A percentile compares a stretch with the other conserved stretches of the same genome.
Conservation (phyloP, 164 flowering plant species). For the Litsea cubeba region DNA sequence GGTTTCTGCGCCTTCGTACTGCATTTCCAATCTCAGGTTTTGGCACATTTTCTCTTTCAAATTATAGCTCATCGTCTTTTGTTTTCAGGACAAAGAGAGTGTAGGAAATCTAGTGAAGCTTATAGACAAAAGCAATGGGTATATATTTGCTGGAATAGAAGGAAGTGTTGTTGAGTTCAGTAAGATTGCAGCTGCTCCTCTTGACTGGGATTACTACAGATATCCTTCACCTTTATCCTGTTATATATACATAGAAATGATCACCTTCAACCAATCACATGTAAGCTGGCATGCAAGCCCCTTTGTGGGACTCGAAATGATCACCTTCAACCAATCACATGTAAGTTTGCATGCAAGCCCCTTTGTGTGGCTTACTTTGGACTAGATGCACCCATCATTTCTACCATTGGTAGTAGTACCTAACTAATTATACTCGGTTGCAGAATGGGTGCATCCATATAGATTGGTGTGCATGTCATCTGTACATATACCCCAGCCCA, state of each 20-base stretch:
- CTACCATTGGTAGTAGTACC: too few relatives aligned
- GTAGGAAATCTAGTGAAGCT: conserved; percentile 86
- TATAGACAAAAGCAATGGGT: conserved; percentile 88
- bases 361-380: too few relatives aligned
- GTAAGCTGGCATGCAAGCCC: too few relatives aligned
- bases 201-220: conserved; percentile 94
- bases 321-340: too few relatives aligned
- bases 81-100: conserved; percentile 80
- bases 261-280: not conserved
- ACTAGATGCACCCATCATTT: too few relatives aligned
- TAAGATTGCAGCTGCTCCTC: conserved; percentile 76
- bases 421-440: too few relatives aligned
- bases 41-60: not conserved
- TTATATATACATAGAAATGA: not conserved
- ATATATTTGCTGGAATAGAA: conserved; percentile 74
- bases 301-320: too few relatives aligned
- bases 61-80: not conserved
- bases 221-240: conserved; percentile 52
- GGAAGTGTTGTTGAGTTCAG: conserved; percentile 87
- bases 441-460: too few relatives aligned
- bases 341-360: too few relatives aligned
- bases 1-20: not conserved
- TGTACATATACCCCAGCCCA: too few relatives aligned
- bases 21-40: not conserved
- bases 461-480: too few relatives aligned